Evolutionary conservation across 148 eudicot genomes (phyloP).

Genomic region (Suaeda aralocaspica): DNA sequence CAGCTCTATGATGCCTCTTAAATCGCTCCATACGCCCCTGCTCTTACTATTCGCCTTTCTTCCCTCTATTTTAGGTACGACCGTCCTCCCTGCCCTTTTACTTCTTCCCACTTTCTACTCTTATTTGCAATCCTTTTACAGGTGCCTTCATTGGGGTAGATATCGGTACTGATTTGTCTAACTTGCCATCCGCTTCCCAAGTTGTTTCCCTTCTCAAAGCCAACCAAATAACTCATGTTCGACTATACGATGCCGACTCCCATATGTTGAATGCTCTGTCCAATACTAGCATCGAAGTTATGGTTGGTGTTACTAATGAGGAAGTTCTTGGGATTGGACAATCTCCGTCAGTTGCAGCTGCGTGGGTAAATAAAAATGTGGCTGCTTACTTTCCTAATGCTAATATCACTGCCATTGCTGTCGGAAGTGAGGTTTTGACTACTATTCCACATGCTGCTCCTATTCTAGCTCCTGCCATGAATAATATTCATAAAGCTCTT

Average conservation of each 20-base stretch:
- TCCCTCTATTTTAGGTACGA: slow-evolving; percentile 33
- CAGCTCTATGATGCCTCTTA: slow-evolving; percentile 35
- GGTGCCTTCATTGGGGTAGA: slow-evolving; percentile 73
- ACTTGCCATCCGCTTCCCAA: slow-evolving; percentile 57
- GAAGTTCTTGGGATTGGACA: slow-evolving; percentile 68
- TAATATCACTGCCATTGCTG: slow-evolving; percentile 74
- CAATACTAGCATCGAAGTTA: slow-evolving; percentile 75
- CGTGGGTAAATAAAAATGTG: slow-evolving; percentile 73
- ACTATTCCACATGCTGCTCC: slow-evolving; percentile 74
- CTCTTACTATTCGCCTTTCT: slow-evolving; percentile 28
- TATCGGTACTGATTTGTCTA: slow-evolving; percentile 62
- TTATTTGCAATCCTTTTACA: slow-evolving; percentile 11
- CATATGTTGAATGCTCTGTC: slow-evolving; percentile 69
- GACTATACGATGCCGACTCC: slow-evolving; percentile 75
- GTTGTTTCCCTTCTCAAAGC: slow-evolving; percentile 55
- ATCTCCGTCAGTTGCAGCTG: slow-evolving; percentile 67
- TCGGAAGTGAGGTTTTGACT: slow-evolving; percentile 77
- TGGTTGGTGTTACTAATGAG: slow-evolving; percentile 69
- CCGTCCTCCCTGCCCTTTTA: no score
- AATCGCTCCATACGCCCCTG: slow-evolving; percentile 27
- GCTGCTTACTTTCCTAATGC: slow-evolving; percentile 77
- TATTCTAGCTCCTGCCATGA: slow-evolving; percentile 68
- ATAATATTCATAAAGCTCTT: slow-evolving; percentile 69
- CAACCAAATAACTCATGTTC: slow-evolving; percentile 67
- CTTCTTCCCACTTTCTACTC: not conserved